A percentile compares a stretch with the other conserved stretches of the same genome.
Evolutionary conservation across 768 basidiomycete genomes (phyloP).

Genomic region (Lentinus tigrinus): DNA sequence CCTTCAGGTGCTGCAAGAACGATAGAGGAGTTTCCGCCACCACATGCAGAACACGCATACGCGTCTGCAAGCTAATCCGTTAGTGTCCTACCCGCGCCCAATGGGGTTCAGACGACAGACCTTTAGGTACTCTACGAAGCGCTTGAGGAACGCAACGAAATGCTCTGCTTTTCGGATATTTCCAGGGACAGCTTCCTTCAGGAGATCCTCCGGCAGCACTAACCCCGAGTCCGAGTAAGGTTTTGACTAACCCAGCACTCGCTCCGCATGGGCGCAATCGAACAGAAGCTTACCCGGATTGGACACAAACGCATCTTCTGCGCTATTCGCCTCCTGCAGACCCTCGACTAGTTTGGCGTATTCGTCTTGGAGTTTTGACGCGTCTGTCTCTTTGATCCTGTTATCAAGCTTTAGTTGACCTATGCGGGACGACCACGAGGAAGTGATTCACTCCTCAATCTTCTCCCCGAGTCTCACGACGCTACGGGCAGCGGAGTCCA

Average conservation of each 20-base stretch:
- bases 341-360: conserved; percentile 95
- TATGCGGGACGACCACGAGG: neutral
- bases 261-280: neutral
- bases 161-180: conserved; percentile 99
- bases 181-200: conserved; percentile 94
- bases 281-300: conserved; percentile 63
- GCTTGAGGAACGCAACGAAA: conserved; percentile 96
- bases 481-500: conserved; percentile 90
- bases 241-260: neutral
- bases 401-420: neutral
- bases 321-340: conserved; percentile 70
- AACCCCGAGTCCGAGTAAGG: conserved; percentile 4
- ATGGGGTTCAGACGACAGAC: conserved; percentile 36
- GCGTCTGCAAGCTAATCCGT: conserved; percentile 55
- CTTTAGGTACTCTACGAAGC: conserved; percentile 98
- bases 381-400: conserved; percentile 93
- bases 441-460: conserved; percentile 81
- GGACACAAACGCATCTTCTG: conserved; percentile 84
- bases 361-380: conserved; percentile 92
- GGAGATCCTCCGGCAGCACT: conserved; percentile 92
- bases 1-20: conserved; percentile 96
- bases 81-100: neutral
- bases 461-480: conserved; percentile 83
- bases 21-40: conserved; percentile 98
- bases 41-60: conserved; percentile 99